Evolutionary conservation across 148 eudicot genomes (phyloP), one percentile per base, ranked within the genome.

Genomic region (Chenopodium suecicum): DNA sequence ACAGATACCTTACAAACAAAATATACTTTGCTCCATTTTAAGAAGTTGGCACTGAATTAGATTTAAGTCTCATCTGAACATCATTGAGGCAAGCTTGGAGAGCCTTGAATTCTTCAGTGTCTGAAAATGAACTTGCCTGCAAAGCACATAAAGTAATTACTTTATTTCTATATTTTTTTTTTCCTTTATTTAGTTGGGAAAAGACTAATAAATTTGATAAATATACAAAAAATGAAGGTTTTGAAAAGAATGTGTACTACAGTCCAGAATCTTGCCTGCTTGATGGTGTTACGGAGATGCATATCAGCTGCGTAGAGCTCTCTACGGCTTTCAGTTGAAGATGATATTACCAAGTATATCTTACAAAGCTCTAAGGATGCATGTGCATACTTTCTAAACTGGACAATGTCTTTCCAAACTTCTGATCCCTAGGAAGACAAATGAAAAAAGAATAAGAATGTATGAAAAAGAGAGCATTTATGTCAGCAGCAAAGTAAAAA

Each of bases 311-410:
- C 86, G 84, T 73, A 83, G 79, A 96, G 89, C 85, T 94, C 95
- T 83, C 85, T 79, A 74, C 79, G 82, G 82, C 90, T 89, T 66
- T 87, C 90, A 81, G 83, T 88, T 29, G 80, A 78, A 77, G 89
- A 82, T 56, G 91, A 89, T 78, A 92, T 83, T 79, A 90, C 95
- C 82, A 90, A 65, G 85, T 96, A 94, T 69, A 90, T 94, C 79
- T 89, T 89, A 80, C 93, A 96, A 9, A 96, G 98, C 77, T 96
- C 97, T 87, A 94, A 85, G 20, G 94, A 96, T 78, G 99, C 99
- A 82, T 23, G 83, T n/a, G 95, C 94, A 86, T 90, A 92, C 87
- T 94, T 96, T 86, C 78, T 88, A 79, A 94, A 96, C 65, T 91
- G 93, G 31, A 87, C 90, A 74, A 65, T 77, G 79, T 96, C 98